A percentile compares a stretch with the other conserved stretches of the same genome.
These are phyloP conservation scores for Mycena filopes DNA, from an alignment of 768 basidiomycete species.

Conservation along the genomic window DNA sequence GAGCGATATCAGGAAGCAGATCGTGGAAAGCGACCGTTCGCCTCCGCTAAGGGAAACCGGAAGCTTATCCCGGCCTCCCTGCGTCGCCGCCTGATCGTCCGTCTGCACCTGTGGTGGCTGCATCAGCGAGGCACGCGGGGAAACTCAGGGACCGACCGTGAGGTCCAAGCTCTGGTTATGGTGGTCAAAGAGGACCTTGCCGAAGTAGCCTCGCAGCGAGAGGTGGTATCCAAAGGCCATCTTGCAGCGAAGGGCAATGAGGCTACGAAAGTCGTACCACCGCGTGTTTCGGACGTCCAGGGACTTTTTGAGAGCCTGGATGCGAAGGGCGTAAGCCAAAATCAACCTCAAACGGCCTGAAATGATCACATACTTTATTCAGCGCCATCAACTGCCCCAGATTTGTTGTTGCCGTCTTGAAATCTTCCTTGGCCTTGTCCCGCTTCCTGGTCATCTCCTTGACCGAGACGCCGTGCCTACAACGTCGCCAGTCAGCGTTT, in stretches of 20 bases:
- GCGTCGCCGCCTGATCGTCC: slow-evolving; percentile 77
- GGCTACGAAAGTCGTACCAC: slow-evolving; percentile 90
- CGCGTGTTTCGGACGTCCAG: slow-evolving; percentile 70
- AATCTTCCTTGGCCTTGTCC: slow-evolving; percentile 67
- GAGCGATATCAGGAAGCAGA: slow-evolving; percentile 90
- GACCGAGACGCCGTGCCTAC: slow-evolving; percentile 79
- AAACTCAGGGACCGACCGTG: too few species aligned
- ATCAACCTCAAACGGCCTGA: background rate
- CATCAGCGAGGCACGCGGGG: slow-evolving; percentile 16
- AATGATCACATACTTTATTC: slow-evolving; percentile 64
- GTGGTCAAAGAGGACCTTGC: slow-evolving; percentile 91
- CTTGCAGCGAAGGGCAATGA: slow-evolving; percentile 90
- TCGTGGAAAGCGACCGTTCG: slow-evolving; percentile 97
- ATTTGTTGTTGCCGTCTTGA: slow-evolving; percentile 70
- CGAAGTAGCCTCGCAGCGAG: slow-evolving; percentile 87
- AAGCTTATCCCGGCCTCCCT: slow-evolving; percentile 78
- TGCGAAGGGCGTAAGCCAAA: background rate
- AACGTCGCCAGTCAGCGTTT: slow-evolving; percentile 16
- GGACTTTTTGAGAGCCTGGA: slow-evolving; percentile 74
- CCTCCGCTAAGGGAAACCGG: slow-evolving; percentile 90
- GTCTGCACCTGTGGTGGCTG: slow-evolving; percentile 78
- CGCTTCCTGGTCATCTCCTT: slow-evolving; percentile 82
- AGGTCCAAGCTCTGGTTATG: slow-evolving; percentile 68
- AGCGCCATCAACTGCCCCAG: slow-evolving; percentile 70
- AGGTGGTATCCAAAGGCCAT: slow-evolving; percentile 85